phyloP scores from a whole-genome alignment of 164 flowering plant species.

The Saururus chinensis region DNA sequence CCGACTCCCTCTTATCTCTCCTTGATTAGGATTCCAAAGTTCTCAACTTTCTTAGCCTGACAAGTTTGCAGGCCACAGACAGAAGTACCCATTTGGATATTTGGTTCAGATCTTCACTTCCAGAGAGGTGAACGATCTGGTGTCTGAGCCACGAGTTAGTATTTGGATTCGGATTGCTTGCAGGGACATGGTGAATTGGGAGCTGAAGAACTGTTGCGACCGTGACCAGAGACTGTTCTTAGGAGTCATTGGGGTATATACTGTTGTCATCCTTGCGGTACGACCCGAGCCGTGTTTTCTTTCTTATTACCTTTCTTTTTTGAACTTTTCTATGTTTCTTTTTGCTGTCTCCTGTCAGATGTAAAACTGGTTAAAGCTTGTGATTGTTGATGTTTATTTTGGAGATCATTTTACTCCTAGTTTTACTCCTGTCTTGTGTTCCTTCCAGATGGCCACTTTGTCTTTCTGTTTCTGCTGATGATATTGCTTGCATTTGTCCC shows the following conservation, averaged over 20 bases:
- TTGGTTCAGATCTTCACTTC: not conserved
- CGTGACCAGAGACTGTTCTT: conserved; percentile 54
- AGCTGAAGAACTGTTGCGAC: conserved; percentile 57
- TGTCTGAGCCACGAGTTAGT: too few species aligned
- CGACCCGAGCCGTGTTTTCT: conserved; percentile 1
- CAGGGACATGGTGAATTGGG: conserved; percentile 48
- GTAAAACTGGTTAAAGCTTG: not conserved
- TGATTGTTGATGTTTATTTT: not conserved
- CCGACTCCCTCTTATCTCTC: too few species aligned
- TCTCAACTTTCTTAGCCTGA: not conserved
- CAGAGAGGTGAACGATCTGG: too few species aligned
- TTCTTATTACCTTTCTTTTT: not conserved
- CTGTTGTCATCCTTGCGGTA: conserved; percentile 69
- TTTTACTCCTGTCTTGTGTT: too few species aligned
- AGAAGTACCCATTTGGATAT: not conserved
- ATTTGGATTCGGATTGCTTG: not conserved
- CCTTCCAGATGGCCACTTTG: too few species aligned
- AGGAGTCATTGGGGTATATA: conserved; percentile 40
- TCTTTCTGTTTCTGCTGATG: too few species aligned
- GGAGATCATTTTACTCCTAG: too few species aligned
- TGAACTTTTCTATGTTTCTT: not conserved
- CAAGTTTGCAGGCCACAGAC: not conserved
- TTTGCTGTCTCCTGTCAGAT: not conserved
- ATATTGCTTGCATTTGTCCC: too few species aligned
- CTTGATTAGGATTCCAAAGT: not conserved